These are phyloP conservation scores for Microdochium trichocladiopsis DNA, from an alignment of 2,329 filamentous ascomycete genomes.

Conservation along the genomic window DNA sequence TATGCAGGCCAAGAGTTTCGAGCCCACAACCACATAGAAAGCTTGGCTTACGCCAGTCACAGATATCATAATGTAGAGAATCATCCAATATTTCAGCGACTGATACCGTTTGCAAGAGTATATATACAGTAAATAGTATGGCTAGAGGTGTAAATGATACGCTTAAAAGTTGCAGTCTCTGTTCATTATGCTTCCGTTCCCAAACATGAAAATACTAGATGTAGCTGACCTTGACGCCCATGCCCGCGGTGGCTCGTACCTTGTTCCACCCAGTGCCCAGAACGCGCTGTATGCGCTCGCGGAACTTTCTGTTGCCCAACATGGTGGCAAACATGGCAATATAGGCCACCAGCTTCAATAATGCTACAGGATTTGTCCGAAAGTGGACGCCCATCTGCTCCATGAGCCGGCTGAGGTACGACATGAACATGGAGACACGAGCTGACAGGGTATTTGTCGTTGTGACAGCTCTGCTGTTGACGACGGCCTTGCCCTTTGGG, in stretches of 20 bases:
- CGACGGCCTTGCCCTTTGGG: conserved; percentile 8
- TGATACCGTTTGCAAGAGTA: too few species aligned
- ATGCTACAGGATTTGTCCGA: conserved; percentile 47
- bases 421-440: conserved; percentile 44
- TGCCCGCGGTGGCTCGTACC: conserved; percentile 76
- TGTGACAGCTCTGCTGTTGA: not conserved
- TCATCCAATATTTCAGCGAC: too few species aligned
- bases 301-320: conserved; percentile 66
- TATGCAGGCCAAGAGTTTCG: too few species aligned
- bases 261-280: conserved; percentile 72
- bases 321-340: conserved; percentile 71
- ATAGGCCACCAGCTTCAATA: conserved; percentile 67
- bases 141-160: not conserved
- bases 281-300: conserved; percentile 65
- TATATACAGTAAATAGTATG: not conserved
- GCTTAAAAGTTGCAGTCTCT: not conserved
- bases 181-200: not conserved
- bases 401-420: conserved; percentile 43
- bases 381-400: conserved; percentile 42
- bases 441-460: conserved; percentile 27
- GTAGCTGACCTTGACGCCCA: conserved; percentile 97
- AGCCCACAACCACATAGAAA: not conserved
- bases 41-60: too few species aligned
- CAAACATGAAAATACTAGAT: conserved; percentile 47
- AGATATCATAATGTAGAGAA: too few species aligned